Base-by-base conservation (phyloP, 2,329 filamentous ascomycete species). In the Ophioceras dolichostomum region DNA sequence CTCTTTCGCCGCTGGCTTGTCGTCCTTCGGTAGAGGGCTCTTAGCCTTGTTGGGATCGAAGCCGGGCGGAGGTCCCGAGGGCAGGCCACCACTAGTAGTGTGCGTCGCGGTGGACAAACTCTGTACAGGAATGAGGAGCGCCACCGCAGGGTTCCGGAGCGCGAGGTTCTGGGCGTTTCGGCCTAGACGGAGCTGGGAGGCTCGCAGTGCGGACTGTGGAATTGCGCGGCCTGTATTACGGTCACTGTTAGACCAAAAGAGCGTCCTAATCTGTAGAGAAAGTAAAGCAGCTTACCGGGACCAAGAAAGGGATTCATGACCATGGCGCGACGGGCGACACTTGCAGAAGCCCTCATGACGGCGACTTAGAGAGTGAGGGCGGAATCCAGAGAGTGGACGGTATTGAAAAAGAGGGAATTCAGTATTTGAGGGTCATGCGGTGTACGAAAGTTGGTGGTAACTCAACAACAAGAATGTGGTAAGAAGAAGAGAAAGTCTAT, bases 31-130 rank as follows among this genome's bases (percentile, higher is more conserved):
- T 34, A 91, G 65, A 10, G 87, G 83, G 56, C 87, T 89, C 72
- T 87, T 89, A 47, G 88, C 88, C 63, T 86, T 70, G 52, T 89
- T 79, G n/a, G 83, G 68, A 55, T 91, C 88, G 67, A 94, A 95
- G 20, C 88, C 88, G 12, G 87, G 88, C 40, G 88, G 88, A 32
- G 86, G 88, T 34, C 73, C 78, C 38, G 70, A 66, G 36, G 71
- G 64, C 26, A 59, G 58, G 19, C 60, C 48, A 17, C 42, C 55
- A 41, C 67, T 61, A 37, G 68, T 57, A 39, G 64, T 63, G 54
- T 76, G 72, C 44, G 72, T 67, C 41, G 78, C 73, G 48, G 76
- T 80, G 33, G 69, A 65, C 48, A 77, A 61, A 48, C 58, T 57
- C 51, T 76, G 70, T 40, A 65, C 52, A 14, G 74, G 73, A 38